These are phyloP conservation scores for Lojkania enalia DNA, from an alignment of 2,329 filamentous ascomycete species.

Conservation along the genomic window DNA sequence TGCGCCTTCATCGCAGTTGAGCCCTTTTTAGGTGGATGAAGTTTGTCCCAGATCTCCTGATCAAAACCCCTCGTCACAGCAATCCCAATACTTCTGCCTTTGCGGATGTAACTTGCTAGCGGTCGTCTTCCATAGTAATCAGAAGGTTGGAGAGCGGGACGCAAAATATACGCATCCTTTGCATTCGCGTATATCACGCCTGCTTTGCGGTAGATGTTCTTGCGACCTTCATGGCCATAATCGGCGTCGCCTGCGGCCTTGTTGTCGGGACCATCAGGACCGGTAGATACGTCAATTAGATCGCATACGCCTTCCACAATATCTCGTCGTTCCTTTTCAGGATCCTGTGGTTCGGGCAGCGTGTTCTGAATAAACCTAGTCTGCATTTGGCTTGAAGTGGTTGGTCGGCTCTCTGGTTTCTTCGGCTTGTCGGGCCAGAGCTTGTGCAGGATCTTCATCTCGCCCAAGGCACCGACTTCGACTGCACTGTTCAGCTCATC, in stretches of 20 bases:
- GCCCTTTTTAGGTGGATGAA: slow-evolving; percentile 61
- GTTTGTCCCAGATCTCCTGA: slow-evolving; percentile 71
- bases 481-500: slow-evolving; percentile 90
- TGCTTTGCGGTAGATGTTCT: slow-evolving; percentile 69
- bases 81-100: slow-evolving; percentile 79
- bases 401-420: slow-evolving; percentile 52
- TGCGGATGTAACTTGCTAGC: slow-evolving; percentile 77
- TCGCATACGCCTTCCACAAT: slow-evolving; percentile 51
- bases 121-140: slow-evolving; percentile 81
- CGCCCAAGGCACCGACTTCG: slow-evolving; percentile 84
- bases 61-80: slow-evolving; percentile 90
- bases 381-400: slow-evolving; percentile 40
- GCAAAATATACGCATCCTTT: slow-evolving; percentile 78
- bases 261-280: slow-evolving; percentile 51
- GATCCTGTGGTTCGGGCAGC: slow-evolving; percentile 43
- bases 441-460: slow-evolving; percentile 84
- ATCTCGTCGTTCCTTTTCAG: slow-evolving; percentile 49
- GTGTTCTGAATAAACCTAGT: slow-evolving; percentile 36
- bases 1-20: slow-evolving; percentile 47
- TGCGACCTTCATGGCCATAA: slow-evolving; percentile 50
- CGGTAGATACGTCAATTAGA: slow-evolving; percentile 53
- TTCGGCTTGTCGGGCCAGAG: slow-evolving; percentile 74
- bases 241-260: slow-evolving; percentile 51
- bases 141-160: slow-evolving; percentile 82
- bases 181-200: slow-evolving; percentile 86